Evolutionary conservation across 805 yeast genomes (phyloP).

Genomic region (Yamadazyma sp.): DNA sequence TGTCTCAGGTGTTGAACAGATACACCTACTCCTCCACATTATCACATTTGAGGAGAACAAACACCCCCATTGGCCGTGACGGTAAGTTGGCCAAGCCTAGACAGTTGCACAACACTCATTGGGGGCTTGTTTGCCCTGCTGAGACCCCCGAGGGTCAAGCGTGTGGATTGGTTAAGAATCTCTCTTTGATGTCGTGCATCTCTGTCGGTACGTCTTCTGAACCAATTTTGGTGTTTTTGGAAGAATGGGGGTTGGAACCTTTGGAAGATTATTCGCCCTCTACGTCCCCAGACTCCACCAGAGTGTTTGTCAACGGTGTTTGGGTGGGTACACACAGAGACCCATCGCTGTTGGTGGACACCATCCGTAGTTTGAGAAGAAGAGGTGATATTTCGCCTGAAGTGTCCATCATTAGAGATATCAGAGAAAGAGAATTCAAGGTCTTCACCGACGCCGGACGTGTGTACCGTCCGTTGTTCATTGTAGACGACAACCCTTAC

Average conservation of each 20-base stretch:
- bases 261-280: constrained; percentile 94
- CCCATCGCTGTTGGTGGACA: constrained; percentile 87
- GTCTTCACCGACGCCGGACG: constrained; percentile 98
- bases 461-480: constrained; percentile 93
- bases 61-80: constrained; percentile 98
- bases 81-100: constrained; percentile 99
- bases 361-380: constrained; percentile 89
- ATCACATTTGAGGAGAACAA: constrained; percentile 97
- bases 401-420: constrained; percentile 94
- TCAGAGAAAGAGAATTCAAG: constrained; percentile 93
- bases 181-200: constrained; percentile 94
- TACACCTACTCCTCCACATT: constrained; percentile 98
- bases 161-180: constrained; percentile 96
- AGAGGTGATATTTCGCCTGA: constrained; percentile 94
- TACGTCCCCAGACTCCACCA: constrained; percentile 84
- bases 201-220: constrained; percentile 98
- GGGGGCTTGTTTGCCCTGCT: constrained; percentile 99
- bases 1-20: constrained; percentile 95
- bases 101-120: constrained; percentile 97
- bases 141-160: constrained; percentile 99
- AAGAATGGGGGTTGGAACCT: constrained; percentile 99
- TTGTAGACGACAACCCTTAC: constrained; percentile 83
- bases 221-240: constrained; percentile 87
- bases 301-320: constrained; percentile 96
- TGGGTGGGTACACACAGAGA: constrained; percentile 99